Base-by-base conservation (phyloP, 192 early-diverging fungal species). In the Mycoemilia scoparia region DNA sequence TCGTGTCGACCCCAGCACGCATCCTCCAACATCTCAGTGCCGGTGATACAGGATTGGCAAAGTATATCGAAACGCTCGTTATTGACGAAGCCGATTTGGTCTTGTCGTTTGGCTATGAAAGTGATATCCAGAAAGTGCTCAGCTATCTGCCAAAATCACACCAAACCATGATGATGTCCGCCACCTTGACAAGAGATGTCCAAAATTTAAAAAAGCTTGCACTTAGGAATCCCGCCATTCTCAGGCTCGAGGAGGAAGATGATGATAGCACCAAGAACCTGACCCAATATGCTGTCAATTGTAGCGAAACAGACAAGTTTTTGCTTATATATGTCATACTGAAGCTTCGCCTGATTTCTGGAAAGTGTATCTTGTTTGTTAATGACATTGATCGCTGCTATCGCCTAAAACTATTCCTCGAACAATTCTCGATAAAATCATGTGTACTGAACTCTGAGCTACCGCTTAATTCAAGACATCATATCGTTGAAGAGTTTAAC, bases 21-120 rank as follows among this genome's bases (percentile, higher is more conserved):
- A 69, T 79, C 34, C 64, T 86, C 21, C 64, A 75, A 21, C 86
- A 87, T 41, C 47, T 97, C 3, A 70, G 71, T 25, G 34, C 71
- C 11, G 40, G 54, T 24, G 70, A 40, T 32, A 43, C 84, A 15
- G 51, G 41, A 3, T 32, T 86, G 38, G 53, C 55, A 21, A 48
- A 62, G 3, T 43, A 56, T 6, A 53, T 92, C 24, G 79, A 88
- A 36, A 80, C 75, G 7, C 65, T 98, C 28, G 84, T 95, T 11
- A 83, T 98, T 28, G 93, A 97, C 36, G 93, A 98, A 60, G 89
- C 89, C 0, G 93, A 98, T 59, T 54, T 95, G 34, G 74, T 98
- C 1, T 56, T 90, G 32, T 86, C 82, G 23, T 98, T 85, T 58
- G 93, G 90, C 11, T 84, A 91, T 41, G 80, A 86, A 43, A 76